These are phyloP conservation scores for Nakazawaea populi DNA, from an alignment of 805 yeast species.

Conservation along the genomic window DNA sequence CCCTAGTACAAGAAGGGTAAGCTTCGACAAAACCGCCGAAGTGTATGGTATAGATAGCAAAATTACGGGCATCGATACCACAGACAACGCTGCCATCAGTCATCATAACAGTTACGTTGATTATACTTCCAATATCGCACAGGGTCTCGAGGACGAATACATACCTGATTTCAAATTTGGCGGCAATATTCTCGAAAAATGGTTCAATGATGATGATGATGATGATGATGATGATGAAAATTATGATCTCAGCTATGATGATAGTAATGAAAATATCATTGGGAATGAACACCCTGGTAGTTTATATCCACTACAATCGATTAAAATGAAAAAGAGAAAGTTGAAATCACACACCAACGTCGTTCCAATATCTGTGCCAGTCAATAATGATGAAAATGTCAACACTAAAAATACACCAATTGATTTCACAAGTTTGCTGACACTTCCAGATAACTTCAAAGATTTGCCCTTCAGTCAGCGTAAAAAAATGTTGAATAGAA, in stretches of 20 bases:
- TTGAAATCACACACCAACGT: slow-evolving; percentile 5
- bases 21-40: slow-evolving; percentile 2
- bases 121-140: slow-evolving; percentile 13
- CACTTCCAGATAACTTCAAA: slow-evolving; percentile 46
- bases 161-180: slow-evolving; percentile 64
- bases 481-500: slow-evolving; percentile 31
- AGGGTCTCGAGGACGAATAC: slow-evolving; percentile 70
- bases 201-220: slow-evolving; percentile 30
- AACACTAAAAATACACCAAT: neutral
- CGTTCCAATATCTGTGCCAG: slow-evolving; percentile 7
- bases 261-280: neutral
- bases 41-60: slow-evolving; percentile 14
- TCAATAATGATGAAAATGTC: neutral
- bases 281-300: neutral
- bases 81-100: neutral
- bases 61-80: neutral
- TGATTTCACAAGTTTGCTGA: slow-evolving; percentile 5
- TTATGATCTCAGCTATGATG: neutral
- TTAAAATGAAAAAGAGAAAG: neutral
- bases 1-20: slow-evolving; percentile 5
- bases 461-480: slow-evolving; percentile 58
- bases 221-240: neutral
- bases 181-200: slow-evolving; percentile 36
- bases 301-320: neutral
- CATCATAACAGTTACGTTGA: slow-evolving; percentile 12